phyloP scores from a whole-genome alignment of 75 land plant species.

The Sequoia sempervirens region DNA sequence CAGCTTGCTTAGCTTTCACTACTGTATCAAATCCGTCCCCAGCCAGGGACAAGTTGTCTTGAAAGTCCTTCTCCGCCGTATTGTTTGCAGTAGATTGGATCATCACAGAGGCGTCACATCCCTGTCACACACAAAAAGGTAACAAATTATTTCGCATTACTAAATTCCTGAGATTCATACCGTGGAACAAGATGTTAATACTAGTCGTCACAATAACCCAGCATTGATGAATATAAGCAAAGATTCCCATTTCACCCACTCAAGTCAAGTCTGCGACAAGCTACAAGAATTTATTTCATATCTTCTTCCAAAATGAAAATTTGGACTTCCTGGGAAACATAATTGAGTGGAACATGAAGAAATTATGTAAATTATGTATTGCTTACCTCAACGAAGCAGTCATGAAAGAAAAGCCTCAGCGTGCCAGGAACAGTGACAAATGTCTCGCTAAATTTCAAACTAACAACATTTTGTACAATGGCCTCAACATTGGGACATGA shows the following conservation, averaged over 20 bases:
- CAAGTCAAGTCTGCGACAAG: neutral
- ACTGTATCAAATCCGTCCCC: conserved; percentile 91
- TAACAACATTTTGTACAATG: conserved; percentile 6
- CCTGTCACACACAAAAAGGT: conserved; percentile 25
- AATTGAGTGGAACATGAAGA: neutral
- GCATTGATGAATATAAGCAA: neutral
- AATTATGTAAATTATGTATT: neutral
- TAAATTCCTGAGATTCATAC: neutral
- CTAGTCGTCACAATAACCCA: neutral
- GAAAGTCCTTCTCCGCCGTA: conserved; percentile 63
- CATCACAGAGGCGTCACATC: conserved; percentile 70
- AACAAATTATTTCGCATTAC: neutral
- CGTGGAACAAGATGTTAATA: neutral
- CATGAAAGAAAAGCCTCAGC: conserved; percentile 55
- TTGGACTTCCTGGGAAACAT: neutral
- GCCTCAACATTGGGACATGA: conserved; percentile 16
- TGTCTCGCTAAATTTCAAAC: conserved; percentile 3
- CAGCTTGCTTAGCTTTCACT: conserved; percentile 68
- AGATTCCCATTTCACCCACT: neutral
- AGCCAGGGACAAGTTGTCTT: conserved; percentile 63
- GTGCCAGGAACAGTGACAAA: conserved; percentile 25
- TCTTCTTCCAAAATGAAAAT: neutral
- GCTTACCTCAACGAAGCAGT: conserved; percentile 50
- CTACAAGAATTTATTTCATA: neutral
- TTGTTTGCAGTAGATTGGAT: conserved; percentile 43